Evolutionary conservation across 495 filamentous ascomycete genomes (phyloP).

Genomic region (Stereocaulon alpinum): DNA sequence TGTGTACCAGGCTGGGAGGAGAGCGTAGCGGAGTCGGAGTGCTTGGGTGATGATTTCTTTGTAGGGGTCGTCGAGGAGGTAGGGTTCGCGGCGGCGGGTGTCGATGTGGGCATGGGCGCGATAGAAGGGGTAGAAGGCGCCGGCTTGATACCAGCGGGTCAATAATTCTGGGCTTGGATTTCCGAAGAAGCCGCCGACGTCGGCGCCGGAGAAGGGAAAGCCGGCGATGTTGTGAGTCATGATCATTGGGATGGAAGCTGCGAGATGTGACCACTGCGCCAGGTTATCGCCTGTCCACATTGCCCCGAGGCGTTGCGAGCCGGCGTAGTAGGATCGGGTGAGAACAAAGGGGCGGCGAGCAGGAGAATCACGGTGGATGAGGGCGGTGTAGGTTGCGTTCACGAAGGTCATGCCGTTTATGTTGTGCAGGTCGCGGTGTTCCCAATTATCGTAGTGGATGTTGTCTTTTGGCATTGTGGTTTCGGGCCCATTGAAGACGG

Average conservation of each 20-base stretch:
- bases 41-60: constrained; percentile 77
- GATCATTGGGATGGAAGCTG: constrained; percentile 80
- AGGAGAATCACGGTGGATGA: constrained; percentile 65
- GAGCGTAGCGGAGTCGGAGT: constrained; percentile 75
- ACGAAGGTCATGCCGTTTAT: constrained; percentile 87
- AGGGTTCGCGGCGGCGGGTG: constrained; percentile 86
- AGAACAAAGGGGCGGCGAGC: constrained; percentile 77
- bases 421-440: constrained; percentile 95
- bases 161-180: constrained; percentile 87
- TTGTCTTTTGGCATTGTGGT: constrained; percentile 98
- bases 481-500: constrained; percentile 95
- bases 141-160: constrained; percentile 92
- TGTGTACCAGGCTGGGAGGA: constrained; percentile 93
- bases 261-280: constrained; percentile 84
- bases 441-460: constrained; percentile 82
- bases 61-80: constrained; percentile 76
- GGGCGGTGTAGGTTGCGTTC: constrained; percentile 80
- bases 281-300: constrained; percentile 99
- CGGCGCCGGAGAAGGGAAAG: constrained; percentile 88
- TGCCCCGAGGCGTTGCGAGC: constrained; percentile 77
- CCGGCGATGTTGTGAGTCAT: constrained; percentile 84
- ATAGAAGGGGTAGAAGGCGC: constrained; percentile 98
- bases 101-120: constrained; percentile 97
- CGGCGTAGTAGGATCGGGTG: constrained; percentile 83
- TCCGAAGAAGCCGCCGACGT: constrained; percentile 96